Base-by-base conservation (phyloP, 768 basidiomycete species). In the Pilatotrama ljubarskyi region DNA sequence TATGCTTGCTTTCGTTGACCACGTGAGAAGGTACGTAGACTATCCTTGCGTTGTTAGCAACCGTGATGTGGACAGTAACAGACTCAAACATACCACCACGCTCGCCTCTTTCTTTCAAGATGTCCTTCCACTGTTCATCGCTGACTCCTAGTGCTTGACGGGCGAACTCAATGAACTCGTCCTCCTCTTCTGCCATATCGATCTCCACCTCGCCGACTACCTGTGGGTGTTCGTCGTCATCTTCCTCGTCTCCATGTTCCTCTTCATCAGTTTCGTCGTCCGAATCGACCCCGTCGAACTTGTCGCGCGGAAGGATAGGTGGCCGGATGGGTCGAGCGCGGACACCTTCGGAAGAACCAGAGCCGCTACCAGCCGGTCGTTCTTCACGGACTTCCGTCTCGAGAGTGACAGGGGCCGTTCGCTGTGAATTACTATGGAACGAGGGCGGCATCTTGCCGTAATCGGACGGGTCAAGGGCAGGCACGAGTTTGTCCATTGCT, bases 121-220 rank as follows among this genome's bases (percentile, higher is more conserved):
- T 98, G n/a, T 85, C 83, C 15, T 80, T 74, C 93, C 95, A 98
- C 71, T 93, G 88, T n/a, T 85, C 85, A 64, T 95, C 88, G 42
- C 80, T 83, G 62, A 99, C 90, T 1, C 97, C 97, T 36, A 98
- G 76, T 5, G 91, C 85, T 67, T 98, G 92, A 46, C 93, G 85
- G 13, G 97, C 91, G 73, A 99, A 99, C 74, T 93, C 90, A 29
- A 99, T 75, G 65, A 98, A 99, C 65, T 97, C 96, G 66, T 91
- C 93, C 74, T 93, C 84, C 74, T 99, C 97, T 66, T 92, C 88
- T 0, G 79, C 84, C 93, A 98, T 96, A 65, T 97, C 89, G 35
- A 95, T 81, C 66, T 95, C 94, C 3, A 93, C 75, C 20, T 94
- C 90, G 15, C 88, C 91, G 1, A 91, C 85, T 3, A 95, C 81